Conservation (phyloP, 2,329 filamentous ascomycete species). For the Fonsecaea multimorphosa region DNA sequence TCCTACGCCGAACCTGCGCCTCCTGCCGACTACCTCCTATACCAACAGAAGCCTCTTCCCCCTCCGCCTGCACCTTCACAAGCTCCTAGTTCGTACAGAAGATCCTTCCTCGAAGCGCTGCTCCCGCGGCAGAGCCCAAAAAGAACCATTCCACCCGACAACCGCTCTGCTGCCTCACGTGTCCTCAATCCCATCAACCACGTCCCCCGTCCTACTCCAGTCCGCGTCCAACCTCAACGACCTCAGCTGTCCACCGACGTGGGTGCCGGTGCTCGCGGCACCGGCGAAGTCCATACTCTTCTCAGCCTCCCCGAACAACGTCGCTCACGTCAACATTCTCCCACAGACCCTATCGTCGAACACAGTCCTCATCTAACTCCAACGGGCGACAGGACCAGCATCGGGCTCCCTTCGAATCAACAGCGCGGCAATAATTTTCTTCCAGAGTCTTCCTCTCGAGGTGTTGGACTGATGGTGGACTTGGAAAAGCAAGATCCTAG, state of each 20-base stretch:
- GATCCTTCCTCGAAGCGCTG: slow-evolving; percentile 40
- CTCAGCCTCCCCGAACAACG: slow-evolving; percentile 64
- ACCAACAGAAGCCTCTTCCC: slow-evolving; percentile 23
- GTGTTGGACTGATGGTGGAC: slow-evolving; percentile 31
- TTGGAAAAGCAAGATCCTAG: slow-evolving; percentile 30
- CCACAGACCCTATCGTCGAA: slow-evolving; percentile 56
- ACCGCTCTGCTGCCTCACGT: slow-evolving; percentile 53
- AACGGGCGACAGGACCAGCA: slow-evolving; percentile 55
- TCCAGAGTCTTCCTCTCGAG: slow-evolving; percentile 19
- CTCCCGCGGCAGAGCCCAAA: slow-evolving; percentile 37
- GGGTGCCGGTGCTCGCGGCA: slow-evolving; percentile 46
- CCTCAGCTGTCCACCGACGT: slow-evolving; percentile 36
- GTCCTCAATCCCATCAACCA: slow-evolving; percentile 68
- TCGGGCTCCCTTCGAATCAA: slow-evolving; percentile 56
- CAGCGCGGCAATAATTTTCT: slow-evolving; percentile 46
- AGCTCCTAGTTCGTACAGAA: slow-evolving; percentile 37
- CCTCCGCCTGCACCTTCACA: slow-evolving; percentile 38
- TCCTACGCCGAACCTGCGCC: slow-evolving; percentile 22
- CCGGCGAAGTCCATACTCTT: slow-evolving; percentile 58
- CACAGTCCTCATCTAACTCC: slow-evolving; percentile 44
- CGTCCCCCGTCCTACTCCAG: slow-evolving; percentile 60
- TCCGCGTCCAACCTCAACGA: slow-evolving; percentile 48
- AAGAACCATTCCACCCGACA: slow-evolving; percentile 29
- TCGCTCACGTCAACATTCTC: slow-evolving; percentile 58
- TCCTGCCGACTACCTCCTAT: slow-evolving; percentile 11